Evolutionary conservation across 352 stramenopile genomes (phyloP).

Genomic region (Globisporangium echinulatum): DNA sequence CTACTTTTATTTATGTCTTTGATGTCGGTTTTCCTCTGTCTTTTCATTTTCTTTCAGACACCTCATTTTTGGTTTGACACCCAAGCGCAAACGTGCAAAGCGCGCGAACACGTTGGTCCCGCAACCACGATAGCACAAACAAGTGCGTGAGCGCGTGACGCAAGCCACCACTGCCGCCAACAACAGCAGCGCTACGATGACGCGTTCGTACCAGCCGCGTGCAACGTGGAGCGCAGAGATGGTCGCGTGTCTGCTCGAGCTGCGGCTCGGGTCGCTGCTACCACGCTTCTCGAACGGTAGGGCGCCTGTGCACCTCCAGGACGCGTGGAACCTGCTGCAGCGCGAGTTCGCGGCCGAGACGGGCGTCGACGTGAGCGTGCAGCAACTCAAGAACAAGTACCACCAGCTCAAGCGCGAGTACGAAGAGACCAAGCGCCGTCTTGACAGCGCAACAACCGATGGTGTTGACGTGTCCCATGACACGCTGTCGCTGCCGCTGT

Average conservation of each 20-base stretch:
- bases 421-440: constrained; percentile 1
- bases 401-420: constrained; percentile 15
- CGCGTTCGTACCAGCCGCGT: not conserved
- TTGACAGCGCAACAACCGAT: not conserved
- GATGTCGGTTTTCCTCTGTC: too few relatives aligned
- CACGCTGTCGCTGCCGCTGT: not conserved
- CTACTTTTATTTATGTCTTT: too few relatives aligned
- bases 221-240: constrained; percentile 4
- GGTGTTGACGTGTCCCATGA: not conserved
- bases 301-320: constrained; percentile 7
- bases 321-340: constrained; percentile 9
- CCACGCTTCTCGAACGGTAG: constrained; percentile 5
- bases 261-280: constrained; percentile 6
- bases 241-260: constrained; percentile 9
- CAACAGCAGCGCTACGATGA: not conserved
- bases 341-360: constrained; percentile 8
- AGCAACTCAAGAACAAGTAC: constrained; percentile 14
- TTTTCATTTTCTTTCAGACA: too few relatives aligned
- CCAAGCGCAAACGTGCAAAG: too few relatives aligned
- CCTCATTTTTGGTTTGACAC: too few relatives aligned
- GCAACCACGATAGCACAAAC: too few relatives aligned
- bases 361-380: constrained; percentile 5
- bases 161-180: not conserved
- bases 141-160: too few relatives aligned
- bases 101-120: too few relatives aligned